Evolutionary conservation across 2,329 filamentous ascomycete genomes (phyloP).

Genomic region (Trichoderma harzianum): DNA sequence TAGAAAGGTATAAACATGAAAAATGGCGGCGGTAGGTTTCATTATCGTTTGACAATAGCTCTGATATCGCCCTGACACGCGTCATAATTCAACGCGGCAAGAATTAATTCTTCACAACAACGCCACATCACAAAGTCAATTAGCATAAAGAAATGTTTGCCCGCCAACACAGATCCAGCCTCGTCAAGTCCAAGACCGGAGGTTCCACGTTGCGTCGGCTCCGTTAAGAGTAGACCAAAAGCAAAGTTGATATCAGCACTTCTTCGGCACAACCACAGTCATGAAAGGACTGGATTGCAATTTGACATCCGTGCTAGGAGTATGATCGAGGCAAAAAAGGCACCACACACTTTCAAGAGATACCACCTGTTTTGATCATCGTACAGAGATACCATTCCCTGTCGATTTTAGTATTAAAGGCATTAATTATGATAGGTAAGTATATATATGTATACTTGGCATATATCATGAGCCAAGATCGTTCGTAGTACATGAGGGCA

Average conservation of each 20-base stretch:
- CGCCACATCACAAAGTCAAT: not conserved
- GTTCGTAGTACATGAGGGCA: conserved; percentile 9
- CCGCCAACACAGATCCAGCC: conserved; percentile 27
- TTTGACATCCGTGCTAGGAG: conserved; percentile 96
- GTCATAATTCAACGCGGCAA: not conserved
- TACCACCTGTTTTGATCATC: not conserved
- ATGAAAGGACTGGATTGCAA: conserved; percentile 85
- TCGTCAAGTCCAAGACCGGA: conserved; percentile 15
- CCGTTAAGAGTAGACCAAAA: conserved; percentile 28
- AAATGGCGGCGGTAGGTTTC: no score
- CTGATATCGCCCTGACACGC: not conserved
- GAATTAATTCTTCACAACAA: no score
- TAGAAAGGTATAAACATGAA: no score
- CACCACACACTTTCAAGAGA: not conserved
- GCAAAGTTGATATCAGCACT: conserved; percentile 76
- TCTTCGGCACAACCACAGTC: conserved; percentile 98
- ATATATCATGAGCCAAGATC: conserved; percentile 14
- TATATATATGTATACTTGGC: conserved; percentile 15
- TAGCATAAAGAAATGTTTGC: conserved; percentile 24
- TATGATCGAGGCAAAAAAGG: not conserved
- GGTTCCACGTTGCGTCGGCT: conserved; percentile 26
- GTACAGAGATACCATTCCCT: not conserved
- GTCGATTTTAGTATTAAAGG: conserved; percentile 7
- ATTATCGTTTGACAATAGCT: not conserved
- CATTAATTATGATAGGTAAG: conserved; percentile 13